A percentile compares a stretch with the other conserved stretches of the same genome.
Evolutionary conservation across 768 basidiomycete genomes (phyloP).

Genomic region (Cyathus striatus): DNA sequence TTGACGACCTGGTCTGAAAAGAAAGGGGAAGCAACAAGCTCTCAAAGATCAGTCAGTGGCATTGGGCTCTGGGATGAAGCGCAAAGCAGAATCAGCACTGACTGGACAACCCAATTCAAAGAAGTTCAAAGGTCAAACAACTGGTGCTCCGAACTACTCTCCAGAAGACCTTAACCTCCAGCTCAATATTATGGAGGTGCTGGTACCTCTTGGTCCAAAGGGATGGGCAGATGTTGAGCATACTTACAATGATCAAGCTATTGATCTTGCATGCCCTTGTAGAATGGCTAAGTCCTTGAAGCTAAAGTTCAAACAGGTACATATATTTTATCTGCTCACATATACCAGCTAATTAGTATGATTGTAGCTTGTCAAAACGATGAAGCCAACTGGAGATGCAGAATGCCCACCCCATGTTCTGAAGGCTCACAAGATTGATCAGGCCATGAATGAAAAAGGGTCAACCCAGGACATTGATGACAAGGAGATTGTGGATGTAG

Average conservation of each 20-base stretch:
- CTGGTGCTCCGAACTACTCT: not conserved
- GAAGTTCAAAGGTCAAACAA: not conserved
- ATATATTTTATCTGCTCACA: not conserved
- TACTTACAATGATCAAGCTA: not conserved
- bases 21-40: too few species aligned
- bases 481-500: not conserved
- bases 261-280: not conserved
- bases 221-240: not conserved
- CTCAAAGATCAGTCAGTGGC: too few species aligned
- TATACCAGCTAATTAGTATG: not conserved
- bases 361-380: not conserved
- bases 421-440: not conserved
- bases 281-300: not conserved
- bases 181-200: not conserved
- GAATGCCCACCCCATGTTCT: not conserved
- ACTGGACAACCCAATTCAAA: too few species aligned
- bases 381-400: constrained; percentile 1
- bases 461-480: not conserved
- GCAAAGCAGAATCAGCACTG: too few species aligned
- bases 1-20: too few species aligned
- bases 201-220: not conserved
- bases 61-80: too few species aligned
- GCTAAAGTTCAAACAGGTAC: not conserved
- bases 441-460: not conserved
- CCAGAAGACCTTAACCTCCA: not conserved